Conservation (phyloP, 2,329 filamentous ascomycete genomes). For the Aspergillus nomiae region DNA sequence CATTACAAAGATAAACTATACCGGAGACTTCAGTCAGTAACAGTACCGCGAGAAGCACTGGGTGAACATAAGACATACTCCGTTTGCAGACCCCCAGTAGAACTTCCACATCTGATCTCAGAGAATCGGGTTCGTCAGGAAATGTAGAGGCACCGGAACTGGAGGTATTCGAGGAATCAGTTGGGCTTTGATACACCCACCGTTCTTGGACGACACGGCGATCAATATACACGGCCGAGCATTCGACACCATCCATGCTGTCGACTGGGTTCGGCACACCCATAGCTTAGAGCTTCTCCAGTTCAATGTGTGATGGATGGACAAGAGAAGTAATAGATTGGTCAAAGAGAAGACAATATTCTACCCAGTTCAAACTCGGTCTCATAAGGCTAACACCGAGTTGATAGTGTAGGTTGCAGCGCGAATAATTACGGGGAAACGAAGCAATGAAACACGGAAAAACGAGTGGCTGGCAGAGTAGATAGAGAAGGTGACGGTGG, state of each 20-base stretch:
- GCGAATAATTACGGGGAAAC: not conserved
- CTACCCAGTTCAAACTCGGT: slow-evolving; percentile 21
- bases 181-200: slow-evolving; percentile 43
- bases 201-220: slow-evolving; percentile 47
- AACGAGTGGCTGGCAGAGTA: slow-evolving; percentile 18
- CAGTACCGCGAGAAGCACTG: slow-evolving; percentile 14
- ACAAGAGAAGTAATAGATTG: slow-evolving; percentile 10
- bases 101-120: slow-evolving; percentile 52
- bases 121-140: slow-evolving; percentile 45
- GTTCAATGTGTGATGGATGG: slow-evolving; percentile 11
- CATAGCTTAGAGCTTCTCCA: slow-evolving; percentile 19
- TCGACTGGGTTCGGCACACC: slow-evolving; percentile 21
- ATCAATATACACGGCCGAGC: slow-evolving; percentile 50
- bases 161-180: slow-evolving; percentile 24
- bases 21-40: slow-evolving; percentile 15
- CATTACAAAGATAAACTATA: slow-evolving; percentile 57
- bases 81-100: slow-evolving; percentile 55
- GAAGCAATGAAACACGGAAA: not conserved
- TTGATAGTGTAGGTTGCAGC: not conserved
- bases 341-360: slow-evolving; percentile 8
- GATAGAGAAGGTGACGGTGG: slow-evolving; percentile 2
- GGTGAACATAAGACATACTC: slow-evolving; percentile 43
- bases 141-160: slow-evolving; percentile 29
- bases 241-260: slow-evolving; percentile 46
- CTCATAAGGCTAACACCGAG: slow-evolving; percentile 28